A percentile compares a stretch with the other conserved stretches of the same genome.
Conservation (phyloP, 768 basidiomycete species). For the Pseudohyphozyma bogoriensis region DNA sequence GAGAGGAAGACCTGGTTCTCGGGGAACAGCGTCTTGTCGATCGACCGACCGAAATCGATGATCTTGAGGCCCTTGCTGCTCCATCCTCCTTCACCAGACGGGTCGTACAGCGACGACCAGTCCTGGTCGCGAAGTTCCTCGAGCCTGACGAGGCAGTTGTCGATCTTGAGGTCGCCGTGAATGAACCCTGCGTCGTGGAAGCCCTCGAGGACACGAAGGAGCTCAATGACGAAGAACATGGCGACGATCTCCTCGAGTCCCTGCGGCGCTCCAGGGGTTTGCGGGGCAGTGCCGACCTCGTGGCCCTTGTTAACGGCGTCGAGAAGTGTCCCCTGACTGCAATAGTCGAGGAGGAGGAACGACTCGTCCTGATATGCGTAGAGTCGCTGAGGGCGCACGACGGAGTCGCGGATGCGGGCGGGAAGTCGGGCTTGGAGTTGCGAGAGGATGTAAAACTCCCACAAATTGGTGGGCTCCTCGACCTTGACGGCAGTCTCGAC, state of each 20-base stretch:
- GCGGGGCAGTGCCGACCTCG: constrained; percentile 60
- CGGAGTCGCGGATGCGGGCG: constrained; percentile 50
- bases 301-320: constrained; percentile 80
- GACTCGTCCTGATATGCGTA: constrained; percentile 84
- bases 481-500: constrained; percentile 77
- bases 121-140: constrained; percentile 66
- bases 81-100: constrained; percentile 76
- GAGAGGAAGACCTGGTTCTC: constrained; percentile 66
- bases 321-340: constrained; percentile 82
- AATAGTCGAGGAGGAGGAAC: constrained; percentile 75
- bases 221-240: constrained; percentile 88
- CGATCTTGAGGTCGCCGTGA: constrained; percentile 97
- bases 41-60: constrained; percentile 94
- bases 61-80: constrained; percentile 72
- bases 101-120: constrained; percentile 68
- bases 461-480: constrained; percentile 74
- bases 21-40: constrained; percentile 77
- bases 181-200: constrained; percentile 78
- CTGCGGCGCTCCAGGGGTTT: constrained; percentile 48
- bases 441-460: constrained; percentile 84
- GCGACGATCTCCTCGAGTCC: constrained; percentile 81
- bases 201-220: constrained; percentile 68
- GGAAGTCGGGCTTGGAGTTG: constrained; percentile 63
- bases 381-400: constrained; percentile 66
- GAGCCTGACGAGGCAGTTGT: constrained; percentile 91